These are phyloP conservation scores for Kalanchoe fedtschenkoi DNA, from an alignment of 164 flowering plant species.

Conservation along the genomic window DNA sequence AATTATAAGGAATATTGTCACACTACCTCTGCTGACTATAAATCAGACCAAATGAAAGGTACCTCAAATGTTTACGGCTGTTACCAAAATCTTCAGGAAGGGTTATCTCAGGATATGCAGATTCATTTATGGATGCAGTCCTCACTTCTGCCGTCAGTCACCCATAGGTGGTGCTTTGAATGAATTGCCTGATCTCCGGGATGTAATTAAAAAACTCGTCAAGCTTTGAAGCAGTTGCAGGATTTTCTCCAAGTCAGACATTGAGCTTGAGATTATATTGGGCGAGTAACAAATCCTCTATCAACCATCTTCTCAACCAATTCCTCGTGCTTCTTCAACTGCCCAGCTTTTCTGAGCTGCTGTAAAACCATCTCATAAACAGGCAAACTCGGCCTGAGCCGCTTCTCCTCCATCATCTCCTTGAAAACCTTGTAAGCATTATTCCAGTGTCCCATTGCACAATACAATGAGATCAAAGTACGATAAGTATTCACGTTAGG, in stretches of 20 bases:
- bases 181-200: background rate
- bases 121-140: background rate
- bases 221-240: too few relatives aligned
- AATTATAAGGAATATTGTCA: background rate
- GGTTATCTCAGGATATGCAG: background rate
- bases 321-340: slow-evolving; percentile 86
- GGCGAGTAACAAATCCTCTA: slow-evolving; percentile 64
- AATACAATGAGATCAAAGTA: slow-evolving; percentile 56
- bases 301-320: slow-evolving; percentile 82
- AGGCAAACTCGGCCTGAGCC: slow-evolving; percentile 48
- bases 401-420: slow-evolving; percentile 89
- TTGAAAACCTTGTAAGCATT: slow-evolving; percentile 54
- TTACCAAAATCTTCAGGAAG: too few relatives aligned
- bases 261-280: slow-evolving; percentile 26
- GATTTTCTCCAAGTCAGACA: too few relatives aligned
- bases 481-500: slow-evolving; percentile 75
- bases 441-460: slow-evolving; percentile 84
- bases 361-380: slow-evolving; percentile 61
- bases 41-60: background rate
- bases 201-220: background rate
- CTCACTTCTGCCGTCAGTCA: background rate
- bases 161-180: background rate
- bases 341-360: slow-evolving; percentile 71
- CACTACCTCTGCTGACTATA: background rate
- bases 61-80: background rate